Base-by-base conservation (phyloP, 1,284 basidiomycete genomes). In the Thelephora terrestris region DNA sequence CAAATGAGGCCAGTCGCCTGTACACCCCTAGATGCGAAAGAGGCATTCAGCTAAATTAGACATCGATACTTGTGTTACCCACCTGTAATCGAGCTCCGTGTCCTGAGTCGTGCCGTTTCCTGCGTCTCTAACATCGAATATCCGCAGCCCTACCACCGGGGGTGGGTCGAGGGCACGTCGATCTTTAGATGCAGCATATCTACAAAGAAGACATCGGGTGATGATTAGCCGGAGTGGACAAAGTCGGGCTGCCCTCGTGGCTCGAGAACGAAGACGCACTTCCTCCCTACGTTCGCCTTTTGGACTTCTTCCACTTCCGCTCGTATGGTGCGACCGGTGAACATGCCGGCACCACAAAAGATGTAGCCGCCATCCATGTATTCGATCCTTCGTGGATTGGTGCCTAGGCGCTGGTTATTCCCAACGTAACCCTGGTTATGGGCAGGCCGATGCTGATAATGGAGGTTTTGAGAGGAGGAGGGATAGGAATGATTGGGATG, bases 101-200 rank as follows among this genome's bases (percentile, higher is more conserved):
- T 45, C 43, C 14, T 32, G 29, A 10, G 29, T 32, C 12, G 21
- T 20, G 12, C 39, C 21, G 10, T 25, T 21, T 21, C 25, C 39
- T 9, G n/a, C 14, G 39, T 20, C n/a, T 25, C 12, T 9, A 20
- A 54, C 42, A 7, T 56, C 49, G 14, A 39, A 67, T 27, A 67
- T 55, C n/a, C 59, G 58, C 20, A 68, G 55, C 25, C 58, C 56
- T 1, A 69, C 64, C 34, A 71, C 68, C 2, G 70, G 70, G 1
- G 70, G 70, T 6, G 70, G 70, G 49, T 71, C 68, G 23, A 69
- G 59, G 2, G 68, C 67, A 18, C 69, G 56, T n/a, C 68, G 60
- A 52, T 71, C 69, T 25, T 67, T 64, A 48, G 62, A 62, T 0
- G 68, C 68, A 51, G 39, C 39, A 16, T 67, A 71, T 52, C 69